phyloP scores from a whole-genome alignment of 2,329 filamentous ascomycete genomes.

The Aspergillus sp. region DNA sequence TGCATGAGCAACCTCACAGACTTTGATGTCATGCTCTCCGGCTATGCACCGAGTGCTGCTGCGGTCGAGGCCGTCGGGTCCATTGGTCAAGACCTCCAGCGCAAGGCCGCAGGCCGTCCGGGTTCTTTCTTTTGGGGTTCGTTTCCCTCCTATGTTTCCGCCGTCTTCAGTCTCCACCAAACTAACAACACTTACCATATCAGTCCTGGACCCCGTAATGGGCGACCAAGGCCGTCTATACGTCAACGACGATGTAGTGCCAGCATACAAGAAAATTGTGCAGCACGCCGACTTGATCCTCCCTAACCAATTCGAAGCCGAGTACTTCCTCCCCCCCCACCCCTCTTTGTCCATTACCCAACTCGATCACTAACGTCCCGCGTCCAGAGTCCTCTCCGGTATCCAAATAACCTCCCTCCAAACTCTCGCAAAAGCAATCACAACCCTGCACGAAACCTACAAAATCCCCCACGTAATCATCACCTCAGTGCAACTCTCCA shows the following conservation, averaged over 20 bases:
- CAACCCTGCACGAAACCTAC: conserved; percentile 72
- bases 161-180: background rate
- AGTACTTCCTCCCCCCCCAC: conserved; percentile 58
- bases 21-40: conserved; percentile 92
- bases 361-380: background rate
- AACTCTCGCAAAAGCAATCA: conserved; percentile 72
- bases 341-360: too few species aligned
- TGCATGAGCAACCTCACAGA: conserved; percentile 79
- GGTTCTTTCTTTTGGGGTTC: conserved; percentile 86
- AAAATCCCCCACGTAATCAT: conserved; percentile 85
- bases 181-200: conserved; percentile 4
- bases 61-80: conserved; percentile 79
- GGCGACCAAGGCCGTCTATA: conserved; percentile 92
- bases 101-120: conserved; percentile 60
- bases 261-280: conserved; percentile 80
- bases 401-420: conserved; percentile 75
- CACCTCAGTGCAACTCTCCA: conserved; percentile 75
- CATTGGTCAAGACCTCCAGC: conserved; percentile 78
- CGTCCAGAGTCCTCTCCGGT: conserved; percentile 72
- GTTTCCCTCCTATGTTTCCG: conserved; percentile 16
- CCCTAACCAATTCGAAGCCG: conserved; percentile 96
- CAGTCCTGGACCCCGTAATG: conserved; percentile 95
- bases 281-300: conserved; percentile 84
- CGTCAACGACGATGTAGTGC: conserved; percentile 86
- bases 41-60: conserved; percentile 86